phyloP scores from a whole-genome alignment of 129 eudicot species.

The Erigeron canadensis region DNA sequence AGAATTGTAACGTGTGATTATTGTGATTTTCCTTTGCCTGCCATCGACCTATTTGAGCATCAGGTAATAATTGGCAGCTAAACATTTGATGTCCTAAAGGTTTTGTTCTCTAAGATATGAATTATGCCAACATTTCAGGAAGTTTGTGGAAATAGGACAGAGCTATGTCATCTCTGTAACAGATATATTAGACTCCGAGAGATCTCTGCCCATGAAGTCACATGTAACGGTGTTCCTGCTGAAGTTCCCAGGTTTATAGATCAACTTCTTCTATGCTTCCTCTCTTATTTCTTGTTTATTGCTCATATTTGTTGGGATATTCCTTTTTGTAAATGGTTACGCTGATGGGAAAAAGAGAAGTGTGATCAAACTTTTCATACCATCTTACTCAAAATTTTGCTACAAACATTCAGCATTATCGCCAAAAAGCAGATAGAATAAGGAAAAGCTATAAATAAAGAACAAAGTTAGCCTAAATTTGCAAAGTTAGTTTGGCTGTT shows the following conservation, averaged over 20 bases:
- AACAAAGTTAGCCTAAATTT: neutral
- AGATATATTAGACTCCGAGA: constrained; percentile 80
- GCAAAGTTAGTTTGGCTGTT: neutral
- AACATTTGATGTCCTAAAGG: neutral
- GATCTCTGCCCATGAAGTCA: constrained; percentile 54
- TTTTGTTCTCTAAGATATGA: neutral
- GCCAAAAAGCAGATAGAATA: neutral
- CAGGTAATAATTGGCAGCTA: constrained; percentile 41
- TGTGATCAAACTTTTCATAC: neutral
- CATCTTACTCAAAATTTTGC: neutral
- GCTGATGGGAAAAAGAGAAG: neutral
- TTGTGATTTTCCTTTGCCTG: constrained; percentile 89
- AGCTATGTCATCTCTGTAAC: constrained; percentile 57
- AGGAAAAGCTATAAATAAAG: neutral
- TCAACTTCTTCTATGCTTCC: too few relatives aligned
- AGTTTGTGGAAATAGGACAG: constrained; percentile 90
- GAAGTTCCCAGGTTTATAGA: constrained; percentile 60
- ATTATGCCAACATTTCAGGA: constrained; percentile 40
- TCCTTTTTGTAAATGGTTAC: neutral
- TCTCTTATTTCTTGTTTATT: neutral
- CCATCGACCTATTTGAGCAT: constrained; percentile 72
- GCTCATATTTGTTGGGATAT: neutral
- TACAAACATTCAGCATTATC: neutral
- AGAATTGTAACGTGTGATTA: constrained; percentile 76
- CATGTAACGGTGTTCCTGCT: constrained; percentile 56